Conservation (phyloP, 768 basidiomycete genomes). For the Royoungia palumana region DNA sequence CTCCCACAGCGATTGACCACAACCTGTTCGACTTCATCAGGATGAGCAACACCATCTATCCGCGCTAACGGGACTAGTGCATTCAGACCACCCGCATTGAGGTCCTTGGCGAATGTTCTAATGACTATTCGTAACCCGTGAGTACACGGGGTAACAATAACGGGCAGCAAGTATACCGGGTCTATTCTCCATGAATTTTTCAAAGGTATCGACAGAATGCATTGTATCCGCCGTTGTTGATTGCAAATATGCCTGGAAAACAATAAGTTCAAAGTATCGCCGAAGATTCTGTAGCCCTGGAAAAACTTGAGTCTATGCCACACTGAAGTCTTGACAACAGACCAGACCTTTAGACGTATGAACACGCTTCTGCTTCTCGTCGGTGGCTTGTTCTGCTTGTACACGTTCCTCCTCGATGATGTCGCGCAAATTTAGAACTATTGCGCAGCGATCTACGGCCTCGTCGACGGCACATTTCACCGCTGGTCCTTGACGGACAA, state of each 20-base stretch:
- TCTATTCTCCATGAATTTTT: constrained; percentile 75
- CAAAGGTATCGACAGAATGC: constrained; percentile 70
- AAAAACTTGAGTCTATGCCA: constrained; percentile 5
- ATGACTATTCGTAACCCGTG: constrained; percentile 56
- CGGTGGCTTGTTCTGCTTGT: constrained; percentile 73
- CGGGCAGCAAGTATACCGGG: constrained; percentile 56
- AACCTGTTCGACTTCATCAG: constrained; percentile 87
- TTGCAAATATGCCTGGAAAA: constrained; percentile 88
- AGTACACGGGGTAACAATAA: background rate
- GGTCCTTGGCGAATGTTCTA: constrained; percentile 91
- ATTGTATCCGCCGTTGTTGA: constrained; percentile 79
- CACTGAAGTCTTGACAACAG: background rate
- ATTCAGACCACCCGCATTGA: constrained; percentile 71
- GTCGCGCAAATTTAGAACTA: constrained; percentile 82
- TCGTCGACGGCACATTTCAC: constrained; percentile 87
- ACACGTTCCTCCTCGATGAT: constrained; percentile 80
- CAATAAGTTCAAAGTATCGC: constrained; percentile 80
- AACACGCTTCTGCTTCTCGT: constrained; percentile 62
- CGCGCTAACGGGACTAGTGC: constrained; percentile 81
- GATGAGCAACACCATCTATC: constrained; percentile 71
- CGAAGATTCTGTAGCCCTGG: constrained; percentile 76
- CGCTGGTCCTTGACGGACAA: constrained; percentile 79
- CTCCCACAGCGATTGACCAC: constrained; percentile 82
- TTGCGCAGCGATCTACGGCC: constrained; percentile 81
- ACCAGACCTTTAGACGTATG: constrained; percentile 68